Evolutionary conservation across 2,329 filamentous ascomycete genomes (phyloP), one percentile per base, ranked within the genome.

Genomic region (Epichloe aotearoae): DNA sequence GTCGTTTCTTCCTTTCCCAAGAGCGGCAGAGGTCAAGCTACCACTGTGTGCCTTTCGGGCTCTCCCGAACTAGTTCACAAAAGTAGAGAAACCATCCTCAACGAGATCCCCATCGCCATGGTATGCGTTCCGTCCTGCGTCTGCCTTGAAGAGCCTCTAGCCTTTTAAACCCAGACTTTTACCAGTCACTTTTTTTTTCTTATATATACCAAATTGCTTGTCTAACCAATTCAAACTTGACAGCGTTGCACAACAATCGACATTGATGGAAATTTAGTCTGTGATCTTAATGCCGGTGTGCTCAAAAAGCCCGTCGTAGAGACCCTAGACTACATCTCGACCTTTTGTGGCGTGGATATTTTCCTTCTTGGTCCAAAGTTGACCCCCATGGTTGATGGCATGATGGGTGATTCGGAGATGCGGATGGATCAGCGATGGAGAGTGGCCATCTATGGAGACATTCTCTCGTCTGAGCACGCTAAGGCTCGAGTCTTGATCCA

Each of bases 401-500:
- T 86, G 55, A 86, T 86, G 44, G 88, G 86, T 57, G 86, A 88
- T 61, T 81, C 82, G 38, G 83, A 93, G 61, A 83, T 93, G 61
- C 86, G 86, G 58, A 84, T 88, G 60, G 90, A 96, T 66, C 87
- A 93, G 66, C 82, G 91, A 59, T 89, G 94, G 73, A 83, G 91
- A 63, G 84, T 96, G 54, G 86, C 88, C 59, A 94, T 98, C 57
- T 98, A 93, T 61, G 91, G 93, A 50, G 93, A 98, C 64, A 84
- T 93, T 68, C 82, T 97, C 70, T 95, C 89, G 58, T 86, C 88
- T 30, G 93, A 98, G 68, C 91, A 97, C 69, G 93, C 93, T 50
- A 98, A 98, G 76, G 95, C 91, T 17, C 82, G 93, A 57, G 83
- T 96, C 40, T 73, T 98, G 66, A 95, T 97, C 66, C 93, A 96